Conservation (phyloP, 2,329 filamentous ascomycete species). For the Colletotrichum sp. region DNA sequence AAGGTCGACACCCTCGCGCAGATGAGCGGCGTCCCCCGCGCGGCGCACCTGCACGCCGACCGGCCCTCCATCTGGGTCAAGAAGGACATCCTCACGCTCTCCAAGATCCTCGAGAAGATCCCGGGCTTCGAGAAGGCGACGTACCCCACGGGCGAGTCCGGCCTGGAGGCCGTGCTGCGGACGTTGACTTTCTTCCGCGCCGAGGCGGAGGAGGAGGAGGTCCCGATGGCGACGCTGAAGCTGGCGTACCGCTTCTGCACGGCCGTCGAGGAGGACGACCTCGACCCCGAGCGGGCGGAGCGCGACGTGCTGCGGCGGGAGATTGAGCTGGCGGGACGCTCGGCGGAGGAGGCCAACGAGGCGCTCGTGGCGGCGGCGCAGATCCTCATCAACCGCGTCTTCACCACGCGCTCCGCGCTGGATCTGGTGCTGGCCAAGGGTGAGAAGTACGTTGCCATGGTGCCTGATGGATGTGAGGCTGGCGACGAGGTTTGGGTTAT, state of each 20-base stretch:
- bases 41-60: conserved; percentile 13
- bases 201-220: background rate
- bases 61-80: conserved; percentile 14
- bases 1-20: conserved; percentile 9
- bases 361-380: conserved; percentile 17
- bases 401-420: conserved; percentile 7
- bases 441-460: conserved; percentile 10
- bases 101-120: background rate
- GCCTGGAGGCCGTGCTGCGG: background rate
- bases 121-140: background rate
- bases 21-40: conserved; percentile 9
- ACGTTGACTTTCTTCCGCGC: conserved; percentile 18
- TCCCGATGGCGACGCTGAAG: conserved; percentile 11
- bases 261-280: conserved; percentile 13
- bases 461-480: conserved; percentile 6
- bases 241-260: conserved; percentile 18
- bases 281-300: conserved; percentile 4
- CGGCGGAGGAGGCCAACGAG: conserved; percentile 14
- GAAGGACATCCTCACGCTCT: conserved; percentile 1
- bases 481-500: conserved; percentile 18
- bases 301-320: conserved; percentile 4
- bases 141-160: background rate
- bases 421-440: conserved; percentile 13
- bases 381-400: conserved; percentile 15
- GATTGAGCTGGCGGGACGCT: background rate